Evolutionary conservation across 257 asterid genomes (phyloP), one percentile per base, ranked within the genome.

Genomic region (Scutellaria barbata): DNA sequence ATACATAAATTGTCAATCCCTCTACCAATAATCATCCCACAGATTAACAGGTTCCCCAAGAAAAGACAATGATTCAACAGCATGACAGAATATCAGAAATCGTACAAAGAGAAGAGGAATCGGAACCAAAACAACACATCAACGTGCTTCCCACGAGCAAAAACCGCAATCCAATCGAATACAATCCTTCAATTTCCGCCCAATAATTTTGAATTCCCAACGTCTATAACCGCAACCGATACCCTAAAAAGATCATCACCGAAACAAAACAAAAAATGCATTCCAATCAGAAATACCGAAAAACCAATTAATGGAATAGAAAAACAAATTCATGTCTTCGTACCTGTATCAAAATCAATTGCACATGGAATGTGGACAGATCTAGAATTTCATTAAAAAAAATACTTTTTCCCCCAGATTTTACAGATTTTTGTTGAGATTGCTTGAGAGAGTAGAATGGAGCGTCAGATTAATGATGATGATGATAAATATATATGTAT

Each of bases 401-500:
- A 61, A 65, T 77, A 60, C 73, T n/a, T 13, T 54, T 45, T 63
- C 62, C 39, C 66, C 66, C 59, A 25, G 64, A 67, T 68, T 58
- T 30, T 30, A 30, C 35, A 30, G 35, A 30, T 2, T 2, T 51
- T 75, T 18, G 74, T 42, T 25, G 75, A 73, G 85, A 79, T 82
- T 82, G 89, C 83, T 82, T 77, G 72, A 76, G 75, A 75, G 79
- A 81, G 78, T 70, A 83, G 80, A 73, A 81, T 73, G 81, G 85
- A 77, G 86, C 83, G 85, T 79, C 76, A 25, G 84, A 72, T 42
- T 39, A 68, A 76, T 70, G 81, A 81, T 81, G 77, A 73, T 65
- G 51, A 75, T 79, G n/a, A 33, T 71, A 18, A 35, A 3, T 65
- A 6, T 55, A 25, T 25, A 59, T 74, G 18, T 70, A 17, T 12